Conservation (phyloP, 2,329 filamentous ascomycete genomes). For the Grosmannia clavigera region DNA sequence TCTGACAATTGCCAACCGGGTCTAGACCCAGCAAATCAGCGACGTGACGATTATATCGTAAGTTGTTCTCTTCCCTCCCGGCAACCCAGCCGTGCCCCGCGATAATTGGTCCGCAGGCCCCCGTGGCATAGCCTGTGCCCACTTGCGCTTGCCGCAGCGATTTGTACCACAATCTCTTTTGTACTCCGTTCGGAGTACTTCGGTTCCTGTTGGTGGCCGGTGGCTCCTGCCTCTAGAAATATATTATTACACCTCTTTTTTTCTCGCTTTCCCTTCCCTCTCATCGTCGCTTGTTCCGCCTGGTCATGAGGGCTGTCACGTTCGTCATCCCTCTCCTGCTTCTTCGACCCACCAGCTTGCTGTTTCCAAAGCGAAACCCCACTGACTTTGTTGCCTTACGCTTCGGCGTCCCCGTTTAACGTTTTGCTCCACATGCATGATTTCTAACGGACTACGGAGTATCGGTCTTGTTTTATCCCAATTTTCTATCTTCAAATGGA, state of each 20-base stretch:
- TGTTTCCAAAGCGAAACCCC: not conserved
- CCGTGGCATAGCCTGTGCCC: not conserved
- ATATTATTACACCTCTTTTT: too few species aligned
- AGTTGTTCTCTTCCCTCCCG: not conserved
- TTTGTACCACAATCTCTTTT: not conserved
- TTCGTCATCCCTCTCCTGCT: not conserved
- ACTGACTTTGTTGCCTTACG: not conserved
- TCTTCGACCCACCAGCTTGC: not conserved
- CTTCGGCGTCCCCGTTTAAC: not conserved
- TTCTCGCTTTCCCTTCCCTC: not conserved
- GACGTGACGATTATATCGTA: not conserved
- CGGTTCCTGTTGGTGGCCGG: not conserved
- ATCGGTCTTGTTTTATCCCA: not conserved
- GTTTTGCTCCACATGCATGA: not conserved
- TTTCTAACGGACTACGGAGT: not conserved
- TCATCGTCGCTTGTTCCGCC: not conserved
- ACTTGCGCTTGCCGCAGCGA: not conserved
- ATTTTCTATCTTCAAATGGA: not conserved
- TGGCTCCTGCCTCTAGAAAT: not conserved
- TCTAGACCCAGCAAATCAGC: not conserved
- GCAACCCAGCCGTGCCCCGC: not conserved
- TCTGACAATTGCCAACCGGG: too few species aligned
- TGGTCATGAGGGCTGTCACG: not conserved
- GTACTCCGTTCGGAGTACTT: not conserved
- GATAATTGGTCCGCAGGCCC: not conserved